These are phyloP conservation scores for Pichia sorboxylosa DNA, from an alignment of 1,139 yeast species.

Conservation along the genomic window DNA sequence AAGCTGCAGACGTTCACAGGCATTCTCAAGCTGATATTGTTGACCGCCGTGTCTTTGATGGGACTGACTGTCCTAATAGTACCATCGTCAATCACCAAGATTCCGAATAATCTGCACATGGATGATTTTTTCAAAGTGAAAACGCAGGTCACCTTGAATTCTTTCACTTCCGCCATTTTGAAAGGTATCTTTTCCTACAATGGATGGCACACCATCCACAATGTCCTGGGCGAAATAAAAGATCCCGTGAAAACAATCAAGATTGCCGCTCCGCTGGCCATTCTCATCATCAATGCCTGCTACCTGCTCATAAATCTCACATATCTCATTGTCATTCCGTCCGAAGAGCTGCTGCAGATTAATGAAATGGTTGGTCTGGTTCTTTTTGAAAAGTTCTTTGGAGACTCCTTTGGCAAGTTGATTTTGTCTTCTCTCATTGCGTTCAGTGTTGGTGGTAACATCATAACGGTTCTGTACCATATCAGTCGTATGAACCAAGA, in stretches of 20 bases:
- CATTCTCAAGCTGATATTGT: slow-evolving; percentile 34
- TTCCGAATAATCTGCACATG: slow-evolving; percentile 22
- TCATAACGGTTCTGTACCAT: slow-evolving; percentile 47
- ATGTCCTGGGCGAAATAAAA: slow-evolving; percentile 45
- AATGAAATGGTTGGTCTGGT: slow-evolving; percentile 47
- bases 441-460: slow-evolving; percentile 48
- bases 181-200: slow-evolving; percentile 45
- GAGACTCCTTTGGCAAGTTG: slow-evolving; percentile 36
- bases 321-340: slow-evolving; percentile 44
- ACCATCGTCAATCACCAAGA: slow-evolving; percentile 28
- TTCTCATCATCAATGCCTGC: slow-evolving; percentile 34
- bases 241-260: slow-evolving; percentile 44
- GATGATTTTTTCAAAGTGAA: slow-evolving; percentile 22
- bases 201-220: slow-evolving; percentile 54
- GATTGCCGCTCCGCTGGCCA: slow-evolving; percentile 45
- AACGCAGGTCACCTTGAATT: slow-evolving; percentile 28
- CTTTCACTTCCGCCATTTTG: slow-evolving; percentile 39
- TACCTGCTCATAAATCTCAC: slow-evolving; percentile 42
- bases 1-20: slow-evolving; percentile 42
- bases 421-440: slow-evolving; percentile 44
- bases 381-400: slow-evolving; percentile 44
- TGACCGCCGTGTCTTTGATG: slow-evolving; percentile 34
- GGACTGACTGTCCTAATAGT: slow-evolving; percentile 38
- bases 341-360: slow-evolving; percentile 33
- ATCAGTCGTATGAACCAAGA: slow-evolving; percentile 50